phyloP scores from a whole-genome alignment of 352 stramenopile genomes.

The Globisporangium spinosum region DNA sequence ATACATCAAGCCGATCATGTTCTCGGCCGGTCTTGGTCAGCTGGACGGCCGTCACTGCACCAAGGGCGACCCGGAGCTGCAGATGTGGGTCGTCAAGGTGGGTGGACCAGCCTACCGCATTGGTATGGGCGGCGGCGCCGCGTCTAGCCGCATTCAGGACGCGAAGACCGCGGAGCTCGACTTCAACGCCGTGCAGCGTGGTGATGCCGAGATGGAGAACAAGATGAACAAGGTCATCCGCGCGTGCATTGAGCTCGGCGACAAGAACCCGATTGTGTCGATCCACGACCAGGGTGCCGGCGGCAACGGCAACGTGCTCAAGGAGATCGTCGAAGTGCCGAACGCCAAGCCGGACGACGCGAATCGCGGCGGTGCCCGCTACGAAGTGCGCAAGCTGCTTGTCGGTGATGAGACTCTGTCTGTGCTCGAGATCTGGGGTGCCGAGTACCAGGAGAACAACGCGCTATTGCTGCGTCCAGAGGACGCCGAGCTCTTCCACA shows the following conservation, averaged over 20 bases:
- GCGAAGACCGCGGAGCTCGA: slow-evolving; percentile 93
- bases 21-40: slow-evolving; percentile 96
- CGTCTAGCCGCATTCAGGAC: slow-evolving; percentile 94
- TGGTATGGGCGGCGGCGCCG: slow-evolving; percentile 97
- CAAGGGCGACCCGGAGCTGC: slow-evolving; percentile 93
- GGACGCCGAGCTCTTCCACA: slow-evolving; percentile 90
- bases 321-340: slow-evolving; percentile 97
- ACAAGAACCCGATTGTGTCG: slow-evolving; percentile 97
- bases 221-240: slow-evolving; percentile 99
- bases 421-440: slow-evolving; percentile 98
- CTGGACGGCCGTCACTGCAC: slow-evolving; percentile 91
- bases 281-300: slow-evolving; percentile 99
- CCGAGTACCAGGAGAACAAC: slow-evolving; percentile 99
- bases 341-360: slow-evolving; percentile 85
- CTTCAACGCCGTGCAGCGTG: slow-evolving; percentile 99
- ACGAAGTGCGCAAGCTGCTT: slow-evolving; percentile 96
- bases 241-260: slow-evolving; percentile 96
- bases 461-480: slow-evolving; percentile 92
- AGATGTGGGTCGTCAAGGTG: slow-evolving; percentile 98
- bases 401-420: slow-evolving; percentile 98
- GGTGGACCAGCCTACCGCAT: slow-evolving; percentile 98
- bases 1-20: slow-evolving; percentile 99
- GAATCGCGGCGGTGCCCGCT: slow-evolving; percentile 78
- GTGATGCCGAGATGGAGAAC: slow-evolving; percentile 99
- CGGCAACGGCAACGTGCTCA: slow-evolving; percentile 99